Evolutionary conservation across 2,329 filamentous ascomycete species (phyloP).

Genomic region (Aspergillus caelatus): DNA sequence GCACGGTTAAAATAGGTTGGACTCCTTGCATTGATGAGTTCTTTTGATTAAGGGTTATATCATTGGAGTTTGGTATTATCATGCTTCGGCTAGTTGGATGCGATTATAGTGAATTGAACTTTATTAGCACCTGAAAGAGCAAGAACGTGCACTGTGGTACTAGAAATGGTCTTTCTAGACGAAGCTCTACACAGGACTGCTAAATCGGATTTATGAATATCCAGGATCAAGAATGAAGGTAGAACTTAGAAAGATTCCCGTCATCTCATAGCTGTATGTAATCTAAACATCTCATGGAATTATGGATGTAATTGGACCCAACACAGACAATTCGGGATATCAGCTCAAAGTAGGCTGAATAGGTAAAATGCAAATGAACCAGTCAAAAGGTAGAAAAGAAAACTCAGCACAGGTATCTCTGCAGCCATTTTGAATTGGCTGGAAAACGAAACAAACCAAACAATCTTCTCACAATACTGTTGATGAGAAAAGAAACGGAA

Average conservation of each 20-base stretch:
- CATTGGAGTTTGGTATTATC: slow-evolving; percentile 3
- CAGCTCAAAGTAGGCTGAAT: slow-evolving; percentile 20
- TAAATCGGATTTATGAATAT: background rate
- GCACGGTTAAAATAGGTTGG: background rate
- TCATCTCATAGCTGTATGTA: slow-evolving; percentile 16
- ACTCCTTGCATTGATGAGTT: background rate
- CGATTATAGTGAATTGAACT: background rate
- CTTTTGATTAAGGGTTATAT: background rate
- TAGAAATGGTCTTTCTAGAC: background rate
- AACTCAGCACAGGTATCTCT: slow-evolving; percentile 39
- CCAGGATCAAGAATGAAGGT: background rate
- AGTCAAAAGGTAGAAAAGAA: slow-evolving; percentile 17
- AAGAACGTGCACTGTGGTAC: background rate
- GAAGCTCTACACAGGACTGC: background rate
- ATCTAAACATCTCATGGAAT: slow-evolving; percentile 22
- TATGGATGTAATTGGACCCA: slow-evolving; percentile 15
- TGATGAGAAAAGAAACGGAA: slow-evolving; percentile 14
- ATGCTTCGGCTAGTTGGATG: background rate
- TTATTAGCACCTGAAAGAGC: background rate
- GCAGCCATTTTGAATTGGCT: slow-evolving; percentile 31
- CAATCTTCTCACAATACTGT: slow-evolving; percentile 19
- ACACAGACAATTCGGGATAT: slow-evolving; percentile 19
- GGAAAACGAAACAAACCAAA: slow-evolving; percentile 18
- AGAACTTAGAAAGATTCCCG: background rate
- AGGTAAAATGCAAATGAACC: slow-evolving; percentile 15